Evolutionary conservation across 257 asterid species (phyloP).

Genomic region (Solanum piurae): DNA sequence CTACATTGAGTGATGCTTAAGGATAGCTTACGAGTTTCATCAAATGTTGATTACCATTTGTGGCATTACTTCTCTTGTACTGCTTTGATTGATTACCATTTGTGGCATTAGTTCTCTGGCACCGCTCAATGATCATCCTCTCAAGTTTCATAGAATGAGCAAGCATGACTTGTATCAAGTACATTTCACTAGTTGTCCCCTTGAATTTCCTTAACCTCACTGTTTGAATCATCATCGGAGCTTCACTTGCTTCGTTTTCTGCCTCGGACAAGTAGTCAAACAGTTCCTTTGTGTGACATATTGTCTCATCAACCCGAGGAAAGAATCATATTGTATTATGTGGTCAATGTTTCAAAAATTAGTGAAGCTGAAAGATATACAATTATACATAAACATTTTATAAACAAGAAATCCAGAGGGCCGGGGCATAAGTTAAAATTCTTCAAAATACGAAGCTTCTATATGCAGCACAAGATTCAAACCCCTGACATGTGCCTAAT

Average conservation of each 20-base stretch:
- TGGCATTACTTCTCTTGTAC: neutral
- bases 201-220: neutral
- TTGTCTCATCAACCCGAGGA: neutral
- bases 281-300: neutral
- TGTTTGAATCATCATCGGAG: neutral
- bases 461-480: no score
- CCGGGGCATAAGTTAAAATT: neutral
- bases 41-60: neutral
- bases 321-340: neutral
- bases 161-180: neutral
- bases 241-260: neutral
- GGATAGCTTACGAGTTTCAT: neutral
- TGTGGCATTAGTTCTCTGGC: neutral
- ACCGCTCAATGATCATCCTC: neutral
- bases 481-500: no score
- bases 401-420: neutral
- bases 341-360: neutral
- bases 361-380: neutral
- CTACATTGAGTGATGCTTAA: neutral
- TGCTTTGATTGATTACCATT: neutral
- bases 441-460: no score
- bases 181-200: neutral
- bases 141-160: neutral
- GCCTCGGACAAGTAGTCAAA: neutral
- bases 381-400: no score